Conservation (phyloP, 345 rosid species). For the Eutrema yunnanense region DNA sequence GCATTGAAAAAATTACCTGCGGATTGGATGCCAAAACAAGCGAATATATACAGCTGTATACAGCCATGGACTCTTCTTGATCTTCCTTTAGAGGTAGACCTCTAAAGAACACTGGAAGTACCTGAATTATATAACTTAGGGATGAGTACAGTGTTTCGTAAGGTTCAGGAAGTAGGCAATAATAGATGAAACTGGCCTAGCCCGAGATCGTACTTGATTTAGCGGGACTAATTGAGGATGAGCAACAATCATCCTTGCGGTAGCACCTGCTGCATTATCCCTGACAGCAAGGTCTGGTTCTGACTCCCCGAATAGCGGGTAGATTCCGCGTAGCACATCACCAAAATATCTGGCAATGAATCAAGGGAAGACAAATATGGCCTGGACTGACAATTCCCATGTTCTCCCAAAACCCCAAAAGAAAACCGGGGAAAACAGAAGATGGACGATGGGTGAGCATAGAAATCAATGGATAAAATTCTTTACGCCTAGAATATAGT, state of each 20-base stretch:
- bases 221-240: constrained; percentile 84
- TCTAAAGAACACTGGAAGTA: constrained; percentile 84
- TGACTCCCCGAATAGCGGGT: constrained; percentile 83
- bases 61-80: constrained; percentile 86
- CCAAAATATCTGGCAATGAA: constrained; percentile 58
- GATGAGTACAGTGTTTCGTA: constrained; percentile 1
- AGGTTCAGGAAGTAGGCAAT: not conserved
- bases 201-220: constrained; percentile 56
- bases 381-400: not conserved
- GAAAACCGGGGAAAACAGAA: not conserved
- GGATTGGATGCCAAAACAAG: constrained; percentile 81
- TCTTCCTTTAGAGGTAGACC: constrained; percentile 94
- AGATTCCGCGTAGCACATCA: constrained; percentile 67
- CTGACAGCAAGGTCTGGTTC: constrained; percentile 94
- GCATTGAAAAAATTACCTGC: constrained; percentile 40
- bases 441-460: not conserved
- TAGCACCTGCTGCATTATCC: constrained; percentile 99
- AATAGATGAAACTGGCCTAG: not conserved
- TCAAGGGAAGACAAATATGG: constrained; percentile 36
- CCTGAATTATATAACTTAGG: constrained; percentile 39
- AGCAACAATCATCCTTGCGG: constrained; percentile 95
- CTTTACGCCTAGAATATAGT: not conserved
- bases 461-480: not conserved
- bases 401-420: not conserved
- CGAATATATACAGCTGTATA: constrained; percentile 71